A percentile compares a stretch with the other conserved stretches of the same genome.
Evolutionary conservation across 495 filamentous ascomycete species (phyloP).

Genomic region (Amphirosellinia nigrospora): DNA sequence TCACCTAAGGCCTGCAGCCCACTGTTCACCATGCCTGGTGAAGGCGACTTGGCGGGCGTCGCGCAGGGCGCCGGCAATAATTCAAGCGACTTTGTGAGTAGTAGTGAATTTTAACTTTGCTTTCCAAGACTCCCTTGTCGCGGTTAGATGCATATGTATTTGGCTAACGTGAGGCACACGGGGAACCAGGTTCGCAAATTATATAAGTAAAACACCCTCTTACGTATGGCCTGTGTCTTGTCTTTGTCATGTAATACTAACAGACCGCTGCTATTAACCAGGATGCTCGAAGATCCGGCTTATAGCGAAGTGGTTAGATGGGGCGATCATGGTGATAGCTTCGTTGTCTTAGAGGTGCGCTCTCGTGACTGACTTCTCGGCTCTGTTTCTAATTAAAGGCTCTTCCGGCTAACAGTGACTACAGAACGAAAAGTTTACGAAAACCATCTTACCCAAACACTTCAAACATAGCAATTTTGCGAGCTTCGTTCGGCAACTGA

Average conservation of each 20-base stretch:
- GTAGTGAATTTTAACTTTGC: slow-evolving; percentile 7
- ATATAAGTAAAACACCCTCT: slow-evolving; percentile 74
- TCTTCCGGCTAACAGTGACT: slow-evolving; percentile 19
- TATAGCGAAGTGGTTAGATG: slow-evolving; percentile 93
- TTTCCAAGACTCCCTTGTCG: slow-evolving; percentile 26
- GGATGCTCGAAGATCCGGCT: slow-evolving; percentile 96
- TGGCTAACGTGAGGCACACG: slow-evolving; percentile 28
- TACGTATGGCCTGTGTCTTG: slow-evolving; percentile 18
- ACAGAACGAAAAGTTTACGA: slow-evolving; percentile 98
- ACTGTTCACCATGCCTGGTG: slow-evolving; percentile 49
- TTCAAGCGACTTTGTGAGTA: slow-evolving; percentile 59
- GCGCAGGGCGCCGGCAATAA: slow-evolving; percentile 52
- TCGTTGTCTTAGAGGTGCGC: slow-evolving; percentile 92
- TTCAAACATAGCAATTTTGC: slow-evolving; percentile 99
- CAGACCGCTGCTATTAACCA: slow-evolving; percentile 47
- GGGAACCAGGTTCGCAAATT: slow-evolving; percentile 86
- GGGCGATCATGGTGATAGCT: slow-evolving; percentile 93
- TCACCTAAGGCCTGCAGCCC: slow-evolving; percentile 12
- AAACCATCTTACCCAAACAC: slow-evolving; percentile 94
- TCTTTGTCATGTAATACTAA: slow-evolving; percentile 32
- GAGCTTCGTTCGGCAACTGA: slow-evolving; percentile 96
- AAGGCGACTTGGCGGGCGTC: slow-evolving; percentile 45
- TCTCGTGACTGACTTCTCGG: not conserved
- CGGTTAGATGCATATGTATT: slow-evolving; percentile 30
- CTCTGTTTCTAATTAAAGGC: not conserved